phyloP scores from a whole-genome alignment of 352 stramenopile genomes.

The Paralagenidium karlingii region DNA sequence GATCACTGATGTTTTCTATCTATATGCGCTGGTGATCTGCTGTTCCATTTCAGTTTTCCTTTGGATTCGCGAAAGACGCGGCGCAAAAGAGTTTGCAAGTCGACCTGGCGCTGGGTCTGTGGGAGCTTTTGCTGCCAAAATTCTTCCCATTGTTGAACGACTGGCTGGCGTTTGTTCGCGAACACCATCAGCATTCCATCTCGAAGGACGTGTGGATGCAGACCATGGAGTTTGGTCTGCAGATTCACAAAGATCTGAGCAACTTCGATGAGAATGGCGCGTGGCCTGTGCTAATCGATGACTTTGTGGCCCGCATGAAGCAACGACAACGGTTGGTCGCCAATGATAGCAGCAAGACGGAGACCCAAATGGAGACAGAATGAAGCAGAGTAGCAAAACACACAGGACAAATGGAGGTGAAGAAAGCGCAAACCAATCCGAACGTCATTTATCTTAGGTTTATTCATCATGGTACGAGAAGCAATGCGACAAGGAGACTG shows the following conservation, averaged over 20 bases:
- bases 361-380: no score
- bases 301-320: slow-evolving; percentile 64
- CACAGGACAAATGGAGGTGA: no score
- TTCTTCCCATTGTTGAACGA: slow-evolving; percentile 53
- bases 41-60: slow-evolving; percentile 42
- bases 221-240: slow-evolving; percentile 65
- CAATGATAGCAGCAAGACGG: no score
- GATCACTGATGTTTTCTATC: neutral
- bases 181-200: slow-evolving; percentile 58
- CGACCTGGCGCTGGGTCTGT: slow-evolving; percentile 57
- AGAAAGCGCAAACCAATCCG: no score
- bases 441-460: no score
- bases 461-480: no score
- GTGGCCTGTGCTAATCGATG: slow-evolving; percentile 77
- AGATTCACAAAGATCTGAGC: slow-evolving; percentile 56
- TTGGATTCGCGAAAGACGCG: slow-evolving; percentile 70
- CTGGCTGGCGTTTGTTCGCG: slow-evolving; percentile 55
- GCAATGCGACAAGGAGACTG: no score
- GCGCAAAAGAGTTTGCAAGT: slow-evolving; percentile 70
- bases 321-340: no score
- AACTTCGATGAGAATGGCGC: slow-evolving; percentile 83
- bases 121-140: slow-evolving; percentile 51
- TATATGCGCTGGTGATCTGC: neutral
- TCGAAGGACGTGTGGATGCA: slow-evolving; percentile 81
- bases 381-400: no score